Percentiles rank a stretch among this genome's conserved stretches.
Evolutionary conservation across 148 eudicot species (phyloP).

Genomic region (Rhododendron ferrugineum): DNA sequence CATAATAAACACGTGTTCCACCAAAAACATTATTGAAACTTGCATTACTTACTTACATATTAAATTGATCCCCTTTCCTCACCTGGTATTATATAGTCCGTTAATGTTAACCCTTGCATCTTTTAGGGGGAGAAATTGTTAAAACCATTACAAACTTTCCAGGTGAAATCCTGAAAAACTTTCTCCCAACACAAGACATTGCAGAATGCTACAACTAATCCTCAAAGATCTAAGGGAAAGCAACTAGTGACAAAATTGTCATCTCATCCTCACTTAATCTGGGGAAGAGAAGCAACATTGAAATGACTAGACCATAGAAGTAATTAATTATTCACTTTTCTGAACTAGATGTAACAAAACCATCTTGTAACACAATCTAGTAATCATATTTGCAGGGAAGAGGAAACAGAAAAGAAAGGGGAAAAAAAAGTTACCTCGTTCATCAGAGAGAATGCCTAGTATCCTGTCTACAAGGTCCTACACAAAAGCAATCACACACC

Average conservation of each 20-base stretch:
- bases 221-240: neutral
- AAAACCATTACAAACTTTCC: neutral
- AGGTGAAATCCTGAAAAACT: neutral
- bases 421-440: conserved; percentile 51
- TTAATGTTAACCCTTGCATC: too few relatives aligned
- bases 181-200: neutral
- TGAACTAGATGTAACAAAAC: neutral
- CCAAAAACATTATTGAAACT: neutral
- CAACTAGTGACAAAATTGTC: neutral
- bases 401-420: neutral
- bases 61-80: neutral
- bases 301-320: neutral
- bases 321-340: neutral
- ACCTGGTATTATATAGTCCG: neutral
- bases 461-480: conserved; percentile 89
- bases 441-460: conserved; percentile 75
- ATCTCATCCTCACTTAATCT: neutral
- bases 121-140: neutral
- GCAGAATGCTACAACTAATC: neutral
- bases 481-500: conserved; percentile 10
- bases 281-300: neutral
- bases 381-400: neutral
- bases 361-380: neutral
- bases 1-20: neutral
- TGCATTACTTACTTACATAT: neutral